Percentiles rank a stretch among this genome's conserved stretches.
Evolutionary conservation across 2,329 filamentous ascomycete species (phyloP).

Genomic region (Hyphodiscus sp.): DNA sequence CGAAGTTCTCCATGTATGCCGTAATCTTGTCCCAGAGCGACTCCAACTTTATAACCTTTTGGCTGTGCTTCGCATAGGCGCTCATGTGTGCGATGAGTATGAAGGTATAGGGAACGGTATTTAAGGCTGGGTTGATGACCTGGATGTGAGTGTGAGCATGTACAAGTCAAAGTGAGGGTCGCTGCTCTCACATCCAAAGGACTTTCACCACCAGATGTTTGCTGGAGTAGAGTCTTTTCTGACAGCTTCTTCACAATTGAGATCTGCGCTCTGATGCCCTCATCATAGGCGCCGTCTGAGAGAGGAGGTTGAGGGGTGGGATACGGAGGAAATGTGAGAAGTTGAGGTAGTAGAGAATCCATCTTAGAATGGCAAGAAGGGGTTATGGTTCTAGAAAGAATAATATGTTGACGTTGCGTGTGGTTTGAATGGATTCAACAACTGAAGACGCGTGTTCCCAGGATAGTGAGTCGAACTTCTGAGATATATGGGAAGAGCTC

Average conservation of each 20-base stretch:
- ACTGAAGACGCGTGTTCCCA: background rate
- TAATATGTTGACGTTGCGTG: background rate
- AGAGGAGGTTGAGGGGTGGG: slow-evolving; percentile 29
- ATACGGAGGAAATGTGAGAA: slow-evolving; percentile 35
- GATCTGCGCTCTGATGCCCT: slow-evolving; percentile 34
- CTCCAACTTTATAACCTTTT: slow-evolving; percentile 16
- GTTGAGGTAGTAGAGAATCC: slow-evolving; percentile 31
- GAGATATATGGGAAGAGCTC: too few species aligned
- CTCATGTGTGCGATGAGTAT: slow-evolving; percentile 44
- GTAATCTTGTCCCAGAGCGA: slow-evolving; percentile 43
- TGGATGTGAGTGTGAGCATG: slow-evolving; percentile 13
- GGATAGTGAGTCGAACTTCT: background rate
- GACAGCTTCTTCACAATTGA: slow-evolving; percentile 32
- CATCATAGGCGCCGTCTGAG: slow-evolving; percentile 37
- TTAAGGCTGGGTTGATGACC: slow-evolving; percentile 43
- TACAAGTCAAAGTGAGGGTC: background rate
- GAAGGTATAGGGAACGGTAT: slow-evolving; percentile 53
- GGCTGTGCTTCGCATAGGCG: slow-evolving; percentile 28
- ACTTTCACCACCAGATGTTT: slow-evolving; percentile 29
- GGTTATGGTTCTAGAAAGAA: background rate
- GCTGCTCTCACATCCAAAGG: slow-evolving; percentile 31
- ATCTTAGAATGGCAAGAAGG: slow-evolving; percentile 12
- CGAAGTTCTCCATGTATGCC: slow-evolving; percentile 35
- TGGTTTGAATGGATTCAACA: background rate
- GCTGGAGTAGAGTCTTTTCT: slow-evolving; percentile 29